Conservation (phyloP, 495 filamentous ascomycete species). For the Patellaria atrata region DNA sequence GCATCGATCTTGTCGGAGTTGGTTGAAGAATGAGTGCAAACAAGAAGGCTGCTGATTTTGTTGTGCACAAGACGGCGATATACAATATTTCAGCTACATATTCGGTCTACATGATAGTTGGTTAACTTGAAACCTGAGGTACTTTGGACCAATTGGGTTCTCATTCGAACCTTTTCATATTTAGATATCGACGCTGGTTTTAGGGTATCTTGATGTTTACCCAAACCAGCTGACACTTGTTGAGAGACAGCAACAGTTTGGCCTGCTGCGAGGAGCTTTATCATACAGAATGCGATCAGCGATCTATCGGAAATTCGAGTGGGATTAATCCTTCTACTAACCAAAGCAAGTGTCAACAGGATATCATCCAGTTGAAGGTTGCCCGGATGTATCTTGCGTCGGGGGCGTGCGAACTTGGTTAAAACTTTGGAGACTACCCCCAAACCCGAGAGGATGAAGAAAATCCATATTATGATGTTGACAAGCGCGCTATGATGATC, state of each 20-base stretch:
- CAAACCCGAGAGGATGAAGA: constrained; percentile 6
- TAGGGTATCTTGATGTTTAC: background rate
- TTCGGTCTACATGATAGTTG: constrained; percentile 1
- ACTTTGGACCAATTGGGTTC: no score
- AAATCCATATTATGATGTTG: constrained; percentile 8
- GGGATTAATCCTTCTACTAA: no score
- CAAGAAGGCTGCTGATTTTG: constrained; percentile 2
- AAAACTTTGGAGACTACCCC: constrained; percentile 4
- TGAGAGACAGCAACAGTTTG: constrained; percentile 8
- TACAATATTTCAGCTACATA: constrained; percentile 6
- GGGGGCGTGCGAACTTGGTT: constrained; percentile 2
- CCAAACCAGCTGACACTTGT: constrained; percentile 4
- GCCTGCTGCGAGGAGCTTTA: constrained; percentile 1
- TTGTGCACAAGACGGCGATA: background rate
- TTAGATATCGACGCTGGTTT: background rate
- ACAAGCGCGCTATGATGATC: constrained; percentile 1
- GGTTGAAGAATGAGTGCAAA: constrained; percentile 4
- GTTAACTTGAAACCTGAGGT: background rate
- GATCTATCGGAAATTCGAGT: no score
- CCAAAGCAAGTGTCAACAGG: background rate
- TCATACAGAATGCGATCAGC: no score
- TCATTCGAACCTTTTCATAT: constrained; percentile 3
- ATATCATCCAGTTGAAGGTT: constrained; percentile 5
- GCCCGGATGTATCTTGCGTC: background rate
- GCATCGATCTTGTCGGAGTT: background rate